phyloP scores from a whole-genome alignment of 441 rosid species.

The Kokia cookei region DNA sequence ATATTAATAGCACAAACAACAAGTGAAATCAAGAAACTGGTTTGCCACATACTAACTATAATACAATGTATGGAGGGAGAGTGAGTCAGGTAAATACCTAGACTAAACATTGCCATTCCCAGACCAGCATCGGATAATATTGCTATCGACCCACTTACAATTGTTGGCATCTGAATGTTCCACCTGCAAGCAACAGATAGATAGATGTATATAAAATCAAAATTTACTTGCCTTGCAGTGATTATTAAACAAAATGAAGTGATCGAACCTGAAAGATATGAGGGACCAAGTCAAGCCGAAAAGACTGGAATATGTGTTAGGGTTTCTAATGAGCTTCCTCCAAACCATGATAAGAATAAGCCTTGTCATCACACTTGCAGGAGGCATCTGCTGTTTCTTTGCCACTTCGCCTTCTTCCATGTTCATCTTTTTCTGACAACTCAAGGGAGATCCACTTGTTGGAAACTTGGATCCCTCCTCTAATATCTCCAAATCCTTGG shows the following conservation, averaged over 20 bases:
- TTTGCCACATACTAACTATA: too few relatives aligned
- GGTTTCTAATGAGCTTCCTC: conserved; percentile 90
- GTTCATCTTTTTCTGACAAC: conserved; percentile 26
- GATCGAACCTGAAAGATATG: conserved; percentile 51
- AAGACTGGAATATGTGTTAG: conserved; percentile 87
- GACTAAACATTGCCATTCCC: conserved; percentile 95
- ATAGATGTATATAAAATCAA: neutral
- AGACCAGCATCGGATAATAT: conserved; percentile 84
- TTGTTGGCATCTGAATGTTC: conserved; percentile 74
- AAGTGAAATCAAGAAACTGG: too few relatives aligned
- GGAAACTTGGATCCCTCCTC: conserved; percentile 40
- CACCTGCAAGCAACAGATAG: conserved; percentile 31
- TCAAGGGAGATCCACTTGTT: conserved; percentile 37
- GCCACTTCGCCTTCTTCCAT: conserved; percentile 32
- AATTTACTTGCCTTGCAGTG: neutral
- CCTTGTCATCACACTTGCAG: conserved; percentile 85
- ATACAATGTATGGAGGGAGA: neutral
- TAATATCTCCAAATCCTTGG: conserved; percentile 27
- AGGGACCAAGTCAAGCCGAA: conserved; percentile 81
- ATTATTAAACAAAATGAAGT: neutral
- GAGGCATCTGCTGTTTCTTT: conserved; percentile 67
- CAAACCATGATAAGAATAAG: conserved; percentile 81
- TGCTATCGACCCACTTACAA: conserved; percentile 65
- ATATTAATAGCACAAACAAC: neutral
- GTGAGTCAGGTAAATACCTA: conserved; percentile 36